phyloP scores from a whole-genome alignment of 139 green algal species.

The Spirogloea muscicola region DNA sequence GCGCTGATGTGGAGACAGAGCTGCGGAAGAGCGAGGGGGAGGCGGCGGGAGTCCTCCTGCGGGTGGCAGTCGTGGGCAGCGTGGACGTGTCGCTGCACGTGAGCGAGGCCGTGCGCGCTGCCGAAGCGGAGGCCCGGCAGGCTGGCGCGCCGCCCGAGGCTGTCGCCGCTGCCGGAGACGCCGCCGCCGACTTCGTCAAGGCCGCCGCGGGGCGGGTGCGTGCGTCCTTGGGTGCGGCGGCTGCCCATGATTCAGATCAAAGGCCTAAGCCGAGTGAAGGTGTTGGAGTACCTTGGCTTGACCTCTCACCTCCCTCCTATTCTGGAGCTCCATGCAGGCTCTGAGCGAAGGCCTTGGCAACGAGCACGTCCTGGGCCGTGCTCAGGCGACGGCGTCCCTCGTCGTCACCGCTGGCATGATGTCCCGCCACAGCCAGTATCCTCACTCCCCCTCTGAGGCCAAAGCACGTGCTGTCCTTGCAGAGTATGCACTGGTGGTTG shows the following conservation, averaged over 20 bases:
- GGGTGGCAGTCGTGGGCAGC: too few species aligned
- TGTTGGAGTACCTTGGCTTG: background rate
- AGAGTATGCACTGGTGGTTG: too few species aligned
- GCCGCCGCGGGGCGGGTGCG: background rate
- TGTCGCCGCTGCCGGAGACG: slow-evolving; percentile 25
- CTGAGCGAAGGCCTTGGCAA: too few species aligned
- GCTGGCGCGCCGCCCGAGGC: slow-evolving; percentile 21
- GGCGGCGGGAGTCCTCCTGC: too few species aligned
- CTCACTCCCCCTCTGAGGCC: too few species aligned
- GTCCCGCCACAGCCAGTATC: too few species aligned
- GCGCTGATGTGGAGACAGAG: too few species aligned
- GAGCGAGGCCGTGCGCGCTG: background rate
- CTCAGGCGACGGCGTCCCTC: background rate
- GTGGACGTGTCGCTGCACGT: slow-evolving; percentile 24
- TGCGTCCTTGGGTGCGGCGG: background rate
- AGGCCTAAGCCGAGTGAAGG: background rate
- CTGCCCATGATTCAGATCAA: slow-evolving; percentile 7
- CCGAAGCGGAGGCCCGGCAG: slow-evolving; percentile 9
- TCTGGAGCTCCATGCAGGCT: background rate
- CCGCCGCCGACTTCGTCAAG: slow-evolving; percentile 14
- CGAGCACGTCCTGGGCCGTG: too few species aligned
- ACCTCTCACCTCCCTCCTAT: background rate
- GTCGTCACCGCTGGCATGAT: too few species aligned
- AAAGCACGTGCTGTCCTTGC: too few species aligned
- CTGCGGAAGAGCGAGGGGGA: too few species aligned